These are phyloP conservation scores for Debaryomyces prosopidis DNA, from an alignment of 805 yeast species.

Conservation along the genomic window DNA sequence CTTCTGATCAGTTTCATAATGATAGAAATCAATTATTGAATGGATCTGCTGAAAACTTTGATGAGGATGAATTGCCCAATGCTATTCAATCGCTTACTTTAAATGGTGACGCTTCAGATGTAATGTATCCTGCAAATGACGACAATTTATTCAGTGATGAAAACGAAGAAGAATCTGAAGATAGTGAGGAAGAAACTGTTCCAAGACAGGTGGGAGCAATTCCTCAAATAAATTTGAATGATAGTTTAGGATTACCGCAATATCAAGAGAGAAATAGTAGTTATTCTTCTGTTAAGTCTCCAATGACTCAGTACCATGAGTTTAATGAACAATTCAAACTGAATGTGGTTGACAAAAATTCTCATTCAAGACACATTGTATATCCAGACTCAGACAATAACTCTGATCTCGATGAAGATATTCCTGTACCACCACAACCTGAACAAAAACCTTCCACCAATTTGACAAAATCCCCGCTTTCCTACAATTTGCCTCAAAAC, in stretches of 20 bases:
- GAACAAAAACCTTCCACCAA: not conserved
- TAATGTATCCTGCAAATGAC: constrained; percentile 38
- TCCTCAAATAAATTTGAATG: constrained; percentile 3
- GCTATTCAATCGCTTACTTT: constrained; percentile 29
- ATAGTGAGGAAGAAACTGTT: constrained; percentile 22
- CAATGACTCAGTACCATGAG: constrained; percentile 44
- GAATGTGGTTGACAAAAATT: constrained; percentile 16
- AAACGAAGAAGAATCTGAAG: constrained; percentile 22
- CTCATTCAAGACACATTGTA: not conserved
- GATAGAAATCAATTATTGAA: constrained; percentile 37
- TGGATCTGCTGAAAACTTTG: constrained; percentile 35
- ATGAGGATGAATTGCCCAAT: constrained; percentile 35
- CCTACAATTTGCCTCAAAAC: constrained; percentile 13
- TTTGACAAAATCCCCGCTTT: constrained; percentile 12
- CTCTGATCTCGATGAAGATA: not conserved
- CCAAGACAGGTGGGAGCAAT: constrained; percentile 19
- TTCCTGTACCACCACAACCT: not conserved
- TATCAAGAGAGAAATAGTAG: constrained; percentile 30
- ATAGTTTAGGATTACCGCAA: constrained; percentile 24
- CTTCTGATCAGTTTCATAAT: constrained; percentile 38
- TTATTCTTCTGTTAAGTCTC: constrained; percentile 41
- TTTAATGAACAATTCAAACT: constrained; percentile 39
- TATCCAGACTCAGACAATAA: not conserved
- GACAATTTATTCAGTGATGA: constrained; percentile 37
- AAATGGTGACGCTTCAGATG: constrained; percentile 19